Evolutionary conservation across 495 filamentous ascomycete genomes (phyloP), one percentile per base, ranked within the genome.

Genomic region (Chlorociboria aeruginascens): DNA sequence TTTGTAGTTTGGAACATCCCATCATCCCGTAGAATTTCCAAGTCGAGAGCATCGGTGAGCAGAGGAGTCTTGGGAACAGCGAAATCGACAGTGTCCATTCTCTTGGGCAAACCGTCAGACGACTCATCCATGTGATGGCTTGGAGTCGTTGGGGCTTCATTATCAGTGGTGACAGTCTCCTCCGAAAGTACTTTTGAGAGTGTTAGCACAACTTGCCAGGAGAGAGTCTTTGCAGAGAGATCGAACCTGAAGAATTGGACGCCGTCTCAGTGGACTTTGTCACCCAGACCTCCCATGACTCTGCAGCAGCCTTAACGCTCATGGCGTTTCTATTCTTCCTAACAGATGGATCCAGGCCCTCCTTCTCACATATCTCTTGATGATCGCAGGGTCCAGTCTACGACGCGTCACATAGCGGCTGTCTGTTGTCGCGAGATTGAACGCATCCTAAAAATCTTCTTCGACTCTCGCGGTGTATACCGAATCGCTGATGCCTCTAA

Each of bases 141-240:
- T 17, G 38, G 38, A 40, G 10, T 40, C 16, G 38, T 40, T 40
- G 38, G 38, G 16, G 38, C 16, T 8, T 40, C 38, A 17, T 10
- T 14, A 40, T 10, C 16, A 40, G 8, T 17, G 38, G 33, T n/a
- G 33, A 35, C 16, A 40, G 38, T 40, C 38, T 40, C 38, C 16
- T 17, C 38, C 38, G 38, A 40, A 40, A 40, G 38, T 40, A 40
- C 38, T 40, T 40, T 40, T 40, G 38, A 40, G 16, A 40, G 8
- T 17, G 38, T 40, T 17, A 40, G 38, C 8, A 9, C 16, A n/a
- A n/a, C n/a, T 10, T 40, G 16, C 16, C 8, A 11, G 16, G 16
- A 17, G 38, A 40, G 38, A 40, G 16, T 10, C 16, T 40, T 40
- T 17, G 38, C 38, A 17, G 8, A 14, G 16, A 14, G 38, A 17